Conservation (phyloP, 2,329 filamentous ascomycete genomes). For the Gnomoniopsis smithogilvyi region DNA sequence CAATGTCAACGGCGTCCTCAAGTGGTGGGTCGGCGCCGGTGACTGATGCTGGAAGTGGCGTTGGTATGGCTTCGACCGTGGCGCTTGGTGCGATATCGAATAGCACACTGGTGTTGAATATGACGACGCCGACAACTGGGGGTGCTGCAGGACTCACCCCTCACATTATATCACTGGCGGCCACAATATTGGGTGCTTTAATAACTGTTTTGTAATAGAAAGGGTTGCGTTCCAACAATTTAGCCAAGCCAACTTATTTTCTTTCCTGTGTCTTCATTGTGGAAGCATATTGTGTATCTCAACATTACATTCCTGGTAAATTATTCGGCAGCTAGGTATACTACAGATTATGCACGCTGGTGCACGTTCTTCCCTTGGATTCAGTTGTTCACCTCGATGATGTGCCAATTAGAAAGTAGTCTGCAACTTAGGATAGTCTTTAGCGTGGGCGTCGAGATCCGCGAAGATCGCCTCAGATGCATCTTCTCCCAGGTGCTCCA, state of each 20-base stretch:
- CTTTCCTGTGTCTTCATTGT: too few species aligned
- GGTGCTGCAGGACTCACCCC: neutral
- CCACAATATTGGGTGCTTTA: too few species aligned
- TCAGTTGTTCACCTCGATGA: too few species aligned
- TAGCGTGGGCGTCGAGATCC: slow-evolving; percentile 44
- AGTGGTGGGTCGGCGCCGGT: neutral
- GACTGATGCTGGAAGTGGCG: neutral
- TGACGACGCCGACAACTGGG: neutral
- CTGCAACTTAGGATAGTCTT: slow-evolving; percentile 61
- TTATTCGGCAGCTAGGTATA: too few species aligned
- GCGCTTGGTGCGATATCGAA: neutral
- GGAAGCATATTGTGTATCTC: too few species aligned
- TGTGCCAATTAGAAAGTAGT: slow-evolving; percentile 46
- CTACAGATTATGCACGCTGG: too few species aligned
- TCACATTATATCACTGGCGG: neutral
- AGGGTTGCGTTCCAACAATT: too few species aligned
- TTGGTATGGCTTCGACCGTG: neutral
- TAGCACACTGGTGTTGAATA: neutral
- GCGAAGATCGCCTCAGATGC: slow-evolving; percentile 44
- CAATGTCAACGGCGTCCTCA: too few species aligned
- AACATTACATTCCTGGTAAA: too few species aligned
- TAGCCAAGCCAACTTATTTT: too few species aligned
- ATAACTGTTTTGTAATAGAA: too few species aligned
- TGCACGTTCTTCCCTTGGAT: too few species aligned
- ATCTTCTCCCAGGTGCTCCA: slow-evolving; percentile 47